Evolutionary conservation across 495 filamentous ascomycete species (phyloP).

Genomic region (Aspergillus steynii): DNA sequence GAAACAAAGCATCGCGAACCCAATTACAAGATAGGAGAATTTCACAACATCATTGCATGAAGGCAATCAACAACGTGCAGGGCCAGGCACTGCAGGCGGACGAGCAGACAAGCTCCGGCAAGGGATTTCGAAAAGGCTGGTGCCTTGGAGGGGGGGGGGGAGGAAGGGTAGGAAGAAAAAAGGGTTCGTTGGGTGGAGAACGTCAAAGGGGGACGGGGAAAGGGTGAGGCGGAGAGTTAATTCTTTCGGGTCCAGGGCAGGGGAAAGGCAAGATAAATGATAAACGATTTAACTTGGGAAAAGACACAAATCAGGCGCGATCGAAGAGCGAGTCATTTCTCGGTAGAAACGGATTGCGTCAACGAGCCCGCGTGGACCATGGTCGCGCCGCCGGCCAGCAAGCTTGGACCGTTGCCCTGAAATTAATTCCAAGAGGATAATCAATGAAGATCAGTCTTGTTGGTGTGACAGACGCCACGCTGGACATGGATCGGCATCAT

Average conservation of each 20-base stretch:
- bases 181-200: slow-evolving; percentile 2
- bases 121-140: neutral
- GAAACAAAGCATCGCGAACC: slow-evolving; percentile 32
- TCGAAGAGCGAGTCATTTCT: neutral
- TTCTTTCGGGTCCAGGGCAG: neutral
- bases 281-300: neutral
- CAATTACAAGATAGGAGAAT: slow-evolving; percentile 10
- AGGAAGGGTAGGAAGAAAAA: neutral
- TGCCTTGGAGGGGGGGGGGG: neutral
- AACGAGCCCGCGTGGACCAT: slow-evolving; percentile 15
- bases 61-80: slow-evolving; percentile 12
- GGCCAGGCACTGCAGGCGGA: neutral
- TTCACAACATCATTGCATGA: slow-evolving; percentile 17
- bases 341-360: slow-evolving; percentile 16
- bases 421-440: neutral
- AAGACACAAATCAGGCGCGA: too few species aligned
- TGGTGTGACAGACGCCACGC: neutral
- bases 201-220: slow-evolving; percentile 12
- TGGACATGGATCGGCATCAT: neutral
- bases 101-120: neutral
- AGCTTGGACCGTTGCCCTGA: slow-evolving; percentile 1
- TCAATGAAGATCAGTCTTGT: neutral
- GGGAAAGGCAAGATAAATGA: slow-evolving; percentile 1
- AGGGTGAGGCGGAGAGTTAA: slow-evolving; percentile 5
- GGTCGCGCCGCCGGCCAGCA: slow-evolving; percentile 3